Evolutionary conservation across 164 flowering plant species (phyloP).

Genomic region (Taxillus chinensis): DNA sequence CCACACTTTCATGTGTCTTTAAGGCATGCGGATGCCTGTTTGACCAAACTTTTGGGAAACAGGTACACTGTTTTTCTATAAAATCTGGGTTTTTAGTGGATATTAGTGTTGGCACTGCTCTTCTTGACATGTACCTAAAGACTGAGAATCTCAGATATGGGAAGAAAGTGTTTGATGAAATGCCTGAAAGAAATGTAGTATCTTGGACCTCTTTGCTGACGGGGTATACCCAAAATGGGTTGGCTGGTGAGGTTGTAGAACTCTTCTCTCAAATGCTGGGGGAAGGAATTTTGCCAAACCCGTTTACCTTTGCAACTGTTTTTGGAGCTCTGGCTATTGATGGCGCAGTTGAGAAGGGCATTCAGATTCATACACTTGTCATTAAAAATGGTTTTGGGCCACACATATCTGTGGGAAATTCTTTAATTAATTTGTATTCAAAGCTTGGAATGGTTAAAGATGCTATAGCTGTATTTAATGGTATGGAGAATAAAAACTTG

Average conservation of each 20-base stretch:
- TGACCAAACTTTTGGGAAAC: constrained; percentile 39
- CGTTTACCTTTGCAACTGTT: constrained; percentile 56
- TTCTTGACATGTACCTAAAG: constrained; percentile 81
- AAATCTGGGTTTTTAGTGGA: constrained; percentile 47
- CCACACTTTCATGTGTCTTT: constrained; percentile 44
- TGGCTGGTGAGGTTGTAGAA: constrained; percentile 26
- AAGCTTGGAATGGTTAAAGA: constrained; percentile 44
- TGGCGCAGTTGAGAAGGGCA: constrained; percentile 35
- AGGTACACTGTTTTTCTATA: constrained; percentile 44
- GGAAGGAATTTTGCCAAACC: constrained; percentile 59
- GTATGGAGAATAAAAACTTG: constrained; percentile 29
- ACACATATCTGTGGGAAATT: constrained; percentile 45
- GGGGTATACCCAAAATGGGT: constrained; percentile 48
- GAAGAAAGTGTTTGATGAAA: constrained; percentile 44
- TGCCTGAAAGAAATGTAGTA: constrained; percentile 68
- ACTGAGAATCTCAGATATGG: constrained; percentile 37
- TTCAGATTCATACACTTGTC: constrained; percentile 42
- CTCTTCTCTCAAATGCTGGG: constrained; percentile 38
- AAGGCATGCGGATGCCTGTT: constrained; percentile 49
- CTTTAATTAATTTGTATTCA: constrained; percentile 66
- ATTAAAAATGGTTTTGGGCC: constrained; percentile 54
- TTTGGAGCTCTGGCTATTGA: constrained; percentile 52
- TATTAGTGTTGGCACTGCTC: constrained; percentile 75
- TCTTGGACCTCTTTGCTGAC: constrained; percentile 82
- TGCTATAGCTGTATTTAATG: constrained; percentile 48